Conservation (phyloP, 345 rosid species). For the Physaria fendleri region DNA sequence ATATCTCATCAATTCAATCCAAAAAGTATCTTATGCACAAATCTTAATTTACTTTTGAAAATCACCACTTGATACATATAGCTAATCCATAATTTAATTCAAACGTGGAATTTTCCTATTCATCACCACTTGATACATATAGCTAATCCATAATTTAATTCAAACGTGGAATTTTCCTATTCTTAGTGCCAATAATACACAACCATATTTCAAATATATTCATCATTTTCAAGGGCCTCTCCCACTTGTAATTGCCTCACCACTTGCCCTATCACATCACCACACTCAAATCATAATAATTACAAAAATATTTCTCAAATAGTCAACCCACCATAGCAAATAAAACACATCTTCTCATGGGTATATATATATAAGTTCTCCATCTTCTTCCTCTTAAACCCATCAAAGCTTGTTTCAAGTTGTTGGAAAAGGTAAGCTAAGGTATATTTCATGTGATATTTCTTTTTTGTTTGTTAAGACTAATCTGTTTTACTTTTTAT, state of each 20-base stretch:
- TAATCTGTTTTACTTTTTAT: not conserved
- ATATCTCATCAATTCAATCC: not conserved
- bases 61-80: slow-evolving; percentile 2
- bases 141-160: slow-evolving; percentile 4
- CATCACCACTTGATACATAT: too few relatives aligned
- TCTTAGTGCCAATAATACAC: slow-evolving; percentile 16
- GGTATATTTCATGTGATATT: too few relatives aligned
- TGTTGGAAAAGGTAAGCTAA: slow-evolving; percentile 9
- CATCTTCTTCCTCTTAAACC: not conserved
- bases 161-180: slow-evolving; percentile 25
- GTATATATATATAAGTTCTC: slow-evolving; percentile 3
- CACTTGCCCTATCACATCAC: slow-evolving; percentile 5
- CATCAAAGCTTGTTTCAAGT: not conserved
- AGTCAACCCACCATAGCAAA: slow-evolving; percentile 19
- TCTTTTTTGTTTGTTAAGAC: too few relatives aligned
- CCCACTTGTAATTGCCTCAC: slow-evolving; percentile 14
- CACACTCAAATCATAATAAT: slow-evolving; percentile 5
- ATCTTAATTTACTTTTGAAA: not conserved
- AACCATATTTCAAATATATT: slow-evolving; percentile 8
- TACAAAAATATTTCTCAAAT: slow-evolving; percentile 8
- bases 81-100: slow-evolving; percentile 7
- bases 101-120: slow-evolving; percentile 26
- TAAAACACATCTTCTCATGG: slow-evolving; percentile 6
- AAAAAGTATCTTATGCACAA: not conserved
- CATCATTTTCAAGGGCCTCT: slow-evolving; percentile 13